phyloP scores from a whole-genome alignment of 1,139 yeast species.

The Geotrichum australiense region DNA sequence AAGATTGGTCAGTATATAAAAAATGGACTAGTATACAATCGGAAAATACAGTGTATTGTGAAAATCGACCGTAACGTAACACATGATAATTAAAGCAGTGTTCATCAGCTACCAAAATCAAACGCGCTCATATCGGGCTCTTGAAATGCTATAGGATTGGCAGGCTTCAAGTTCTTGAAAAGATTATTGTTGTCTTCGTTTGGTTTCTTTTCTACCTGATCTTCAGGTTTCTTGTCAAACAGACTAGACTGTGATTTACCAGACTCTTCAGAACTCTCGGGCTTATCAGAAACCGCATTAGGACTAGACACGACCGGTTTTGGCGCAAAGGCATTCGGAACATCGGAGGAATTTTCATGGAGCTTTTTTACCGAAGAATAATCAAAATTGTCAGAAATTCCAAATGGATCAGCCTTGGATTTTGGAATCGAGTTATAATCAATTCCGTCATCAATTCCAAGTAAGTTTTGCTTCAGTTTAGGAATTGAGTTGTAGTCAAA shows the following conservation, averaged over 20 bases:
- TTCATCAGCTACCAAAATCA: conserved; percentile 42
- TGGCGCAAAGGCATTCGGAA: background rate
- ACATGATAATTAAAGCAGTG: no score
- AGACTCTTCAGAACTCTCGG: background rate
- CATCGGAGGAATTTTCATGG: conserved; percentile 3
- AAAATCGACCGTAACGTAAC: background rate
- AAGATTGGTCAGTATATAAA: no score
- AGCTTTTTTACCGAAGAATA: conserved; percentile 12
- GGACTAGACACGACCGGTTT: no score
- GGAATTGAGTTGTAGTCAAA: conserved; percentile 13
- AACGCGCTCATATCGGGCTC: conserved; percentile 83
- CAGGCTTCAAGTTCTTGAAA: conserved; percentile 32
- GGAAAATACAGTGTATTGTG: background rate
- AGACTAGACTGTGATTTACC: no score
- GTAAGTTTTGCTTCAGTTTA: conserved; percentile 8
- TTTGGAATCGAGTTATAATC: conserved; percentile 5
- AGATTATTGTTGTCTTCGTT: conserved; percentile 5
- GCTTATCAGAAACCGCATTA: background rate
- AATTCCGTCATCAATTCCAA: conserved; percentile 9
- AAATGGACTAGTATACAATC: background rate
- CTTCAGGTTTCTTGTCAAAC: background rate
- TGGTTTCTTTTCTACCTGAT: conserved; percentile 10
- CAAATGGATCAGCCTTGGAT: conserved; percentile 3
- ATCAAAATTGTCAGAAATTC: conserved; percentile 15
- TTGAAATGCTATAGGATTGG: conserved; percentile 51